Base-by-base conservation (phyloP, 2,329 filamentous ascomycete species). In the Xylaria digitata region DNA sequence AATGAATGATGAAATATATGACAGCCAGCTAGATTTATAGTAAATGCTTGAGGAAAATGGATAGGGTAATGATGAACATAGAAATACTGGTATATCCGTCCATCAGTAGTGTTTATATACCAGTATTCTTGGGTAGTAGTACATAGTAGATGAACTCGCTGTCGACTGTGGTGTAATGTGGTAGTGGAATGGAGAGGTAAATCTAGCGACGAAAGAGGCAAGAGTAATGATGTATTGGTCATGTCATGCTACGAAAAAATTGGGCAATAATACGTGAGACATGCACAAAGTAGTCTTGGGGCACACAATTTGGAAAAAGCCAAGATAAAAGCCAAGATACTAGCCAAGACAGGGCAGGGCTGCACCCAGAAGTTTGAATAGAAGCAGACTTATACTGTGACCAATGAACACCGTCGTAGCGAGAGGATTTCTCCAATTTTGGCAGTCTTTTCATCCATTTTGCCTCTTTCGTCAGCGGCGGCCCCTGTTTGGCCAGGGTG, bases 161-260 rank as follows among this genome's bases (percentile, higher is more conserved):
- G 26, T 26, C 26, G 26, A 0, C 26, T 3, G 26, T 26, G 26
- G 26, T 37, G 34, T n/a, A n/a, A n/a, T n/a, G n/a, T n/a, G n/a
- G n/a, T n/a, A n/a, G 9, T n/a, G 32, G 23, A 26, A 40, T 40
- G 13, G 37, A 40, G 13, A 40, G 37, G 15, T 7, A 1, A 60
- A 2, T 19, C 34, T 32, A 30, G n/a, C 17, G 37, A 56, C 46
- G 23, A 57, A 66, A 52, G 53, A 48, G 58, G 49, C 46, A 30
- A 56, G 42, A 53, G 30, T 26, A 6, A 66, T 67, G 60, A 61
- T 63, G 60, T 52, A 48, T 50, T 52, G 46, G 34, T 56, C 52
- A 57, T 67, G 65, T 61, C 65, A 69, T 69, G 53, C 53, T 45
- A 60, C 64, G 57, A 49, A 61, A 63, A 48, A 63, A 66, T 68